Percentiles rank a stretch among this genome's conserved stretches.
Evolutionary conservation across 768 basidiomycete species (phyloP).

Genomic region (Suillus sp.): DNA sequence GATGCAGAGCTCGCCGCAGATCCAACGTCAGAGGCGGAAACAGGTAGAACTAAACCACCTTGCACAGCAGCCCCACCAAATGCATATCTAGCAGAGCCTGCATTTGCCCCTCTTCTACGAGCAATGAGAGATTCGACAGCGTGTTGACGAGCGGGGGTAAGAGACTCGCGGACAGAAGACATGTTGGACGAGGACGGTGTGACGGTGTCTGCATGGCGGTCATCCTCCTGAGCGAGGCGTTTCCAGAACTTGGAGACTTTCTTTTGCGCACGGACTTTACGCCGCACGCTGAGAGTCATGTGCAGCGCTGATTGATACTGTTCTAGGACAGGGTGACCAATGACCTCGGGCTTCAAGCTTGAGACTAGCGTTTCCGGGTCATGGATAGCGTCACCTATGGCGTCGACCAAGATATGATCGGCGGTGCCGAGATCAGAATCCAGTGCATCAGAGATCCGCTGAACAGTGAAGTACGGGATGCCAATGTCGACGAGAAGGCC

Average conservation of each 20-base stretch:
- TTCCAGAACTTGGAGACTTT: conserved; percentile 51
- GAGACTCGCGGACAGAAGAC: conserved; percentile 28
- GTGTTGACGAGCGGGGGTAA: conserved; percentile 28
- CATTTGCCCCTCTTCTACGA: conserved; percentile 22
- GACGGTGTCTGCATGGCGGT: conserved; percentile 19
- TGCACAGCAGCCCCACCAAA: conserved; percentile 23
- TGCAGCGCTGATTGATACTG: conserved; percentile 50
- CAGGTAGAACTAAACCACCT: conserved; percentile 17
- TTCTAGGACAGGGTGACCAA: conserved; percentile 39
- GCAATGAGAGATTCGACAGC: conserved; percentile 43
- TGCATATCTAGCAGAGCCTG: conserved; percentile 24
- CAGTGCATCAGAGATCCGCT: conserved; percentile 24
- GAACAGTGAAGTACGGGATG: conserved; percentile 26
- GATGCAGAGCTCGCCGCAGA: conserved; percentile 22
- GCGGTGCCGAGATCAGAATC: conserved; percentile 34
- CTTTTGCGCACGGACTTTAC: conserved; percentile 44
- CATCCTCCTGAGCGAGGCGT: conserved; percentile 39
- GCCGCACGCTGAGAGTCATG: conserved; percentile 45
- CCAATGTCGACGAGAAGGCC: conserved; percentile 30
- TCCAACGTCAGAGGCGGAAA: conserved; percentile 20
- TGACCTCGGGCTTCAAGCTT: conserved; percentile 39
- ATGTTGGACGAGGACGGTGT: conserved; percentile 36
- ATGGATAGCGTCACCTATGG: conserved; percentile 45
- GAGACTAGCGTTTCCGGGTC: conserved; percentile 45
- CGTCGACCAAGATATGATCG: conserved; percentile 45